These are phyloP conservation scores for Boletus rubescentipes DNA, from an alignment of 768 basidiomycete genomes.

Conservation along the genomic window DNA sequence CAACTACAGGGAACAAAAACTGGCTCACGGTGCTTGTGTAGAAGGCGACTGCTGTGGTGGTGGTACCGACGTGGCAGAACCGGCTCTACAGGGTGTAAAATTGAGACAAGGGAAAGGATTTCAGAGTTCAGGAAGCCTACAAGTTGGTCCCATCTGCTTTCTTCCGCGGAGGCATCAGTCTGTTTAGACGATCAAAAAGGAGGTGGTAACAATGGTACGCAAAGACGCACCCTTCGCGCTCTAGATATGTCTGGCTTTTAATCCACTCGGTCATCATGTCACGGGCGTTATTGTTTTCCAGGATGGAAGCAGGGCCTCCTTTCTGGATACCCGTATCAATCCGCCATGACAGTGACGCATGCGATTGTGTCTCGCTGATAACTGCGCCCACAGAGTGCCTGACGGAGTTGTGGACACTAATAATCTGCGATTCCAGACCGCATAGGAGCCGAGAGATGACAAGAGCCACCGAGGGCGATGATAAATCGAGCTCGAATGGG, in stretches of 20 bases:
- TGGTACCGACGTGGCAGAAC: background rate
- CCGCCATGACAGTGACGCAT: slow-evolving; percentile 5
- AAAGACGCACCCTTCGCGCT: too few species aligned
- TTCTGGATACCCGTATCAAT: slow-evolving; percentile 2
- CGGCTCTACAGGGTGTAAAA: background rate
- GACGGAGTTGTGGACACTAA: background rate
- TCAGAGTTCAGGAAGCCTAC: too few species aligned
- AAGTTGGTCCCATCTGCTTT: too few species aligned
- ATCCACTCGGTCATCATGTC: slow-evolving; percentile 2
- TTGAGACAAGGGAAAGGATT: too few species aligned
- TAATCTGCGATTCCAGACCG: background rate
- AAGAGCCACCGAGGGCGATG: slow-evolving; percentile 3
- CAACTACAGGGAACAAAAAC: background rate
- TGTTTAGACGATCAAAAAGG: too few species aligned
- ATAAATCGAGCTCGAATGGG: background rate
- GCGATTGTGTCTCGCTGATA: background rate
- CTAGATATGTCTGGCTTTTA: background rate
- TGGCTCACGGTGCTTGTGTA: background rate
- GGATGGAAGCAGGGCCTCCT: background rate
- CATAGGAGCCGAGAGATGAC: background rate
- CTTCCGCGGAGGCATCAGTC: too few species aligned
- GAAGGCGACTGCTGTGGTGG: background rate
- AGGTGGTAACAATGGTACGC: too few species aligned
- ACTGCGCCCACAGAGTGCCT: background rate
- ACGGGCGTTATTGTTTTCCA: background rate